Evolutionary conservation across 352 stramenopile genomes (phyloP).

Genomic region (Pythium vanterpoolii): DNA sequence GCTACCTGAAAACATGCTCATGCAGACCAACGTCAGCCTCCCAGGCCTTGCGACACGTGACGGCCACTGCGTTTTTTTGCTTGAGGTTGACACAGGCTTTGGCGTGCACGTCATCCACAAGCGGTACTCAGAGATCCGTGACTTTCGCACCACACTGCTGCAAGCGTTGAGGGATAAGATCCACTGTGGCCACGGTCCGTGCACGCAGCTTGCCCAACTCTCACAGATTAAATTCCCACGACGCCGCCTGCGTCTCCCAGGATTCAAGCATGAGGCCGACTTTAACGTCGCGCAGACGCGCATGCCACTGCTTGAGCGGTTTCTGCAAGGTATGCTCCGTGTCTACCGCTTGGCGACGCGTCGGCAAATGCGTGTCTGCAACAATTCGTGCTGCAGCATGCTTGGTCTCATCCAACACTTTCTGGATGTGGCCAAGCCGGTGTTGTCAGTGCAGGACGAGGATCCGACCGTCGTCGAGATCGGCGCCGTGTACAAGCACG

Average conservation of each 20-base stretch:
- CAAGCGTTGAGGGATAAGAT: slow-evolving; percentile 13
- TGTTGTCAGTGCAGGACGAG: neutral
- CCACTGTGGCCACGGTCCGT: slow-evolving; percentile 42
- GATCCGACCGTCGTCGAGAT: neutral
- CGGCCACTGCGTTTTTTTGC: slow-evolving; percentile 47
- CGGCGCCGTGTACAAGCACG: neutral
- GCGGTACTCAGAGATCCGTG: slow-evolving; percentile 71
- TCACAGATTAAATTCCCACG: slow-evolving; percentile 51
- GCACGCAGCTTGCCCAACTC: slow-evolving; percentile 37
- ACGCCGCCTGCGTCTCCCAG: slow-evolving; percentile 24
- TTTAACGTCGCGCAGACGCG: slow-evolving; percentile 38
- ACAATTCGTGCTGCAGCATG: slow-evolving; percentile 46
- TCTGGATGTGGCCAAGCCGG: slow-evolving; percentile 24
- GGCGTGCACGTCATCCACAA: slow-evolving; percentile 58
- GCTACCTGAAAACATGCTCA: slow-evolving; percentile 17
- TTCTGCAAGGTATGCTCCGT: slow-evolving; percentile 46
- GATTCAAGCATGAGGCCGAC: slow-evolving; percentile 11
- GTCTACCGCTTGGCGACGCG: slow-evolving; percentile 44
- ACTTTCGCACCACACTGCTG: slow-evolving; percentile 49
- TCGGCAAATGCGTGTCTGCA: slow-evolving; percentile 55
- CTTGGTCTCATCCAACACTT: slow-evolving; percentile 46
- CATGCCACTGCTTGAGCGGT: slow-evolving; percentile 40
- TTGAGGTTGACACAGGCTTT: slow-evolving; percentile 52
- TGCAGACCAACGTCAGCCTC: slow-evolving; percentile 31
- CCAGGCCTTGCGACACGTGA: slow-evolving; percentile 34